Evolutionary conservation across 2,329 filamentous ascomycete species (phyloP).

Genomic region (Aspergillus pseudotamarii): DNA sequence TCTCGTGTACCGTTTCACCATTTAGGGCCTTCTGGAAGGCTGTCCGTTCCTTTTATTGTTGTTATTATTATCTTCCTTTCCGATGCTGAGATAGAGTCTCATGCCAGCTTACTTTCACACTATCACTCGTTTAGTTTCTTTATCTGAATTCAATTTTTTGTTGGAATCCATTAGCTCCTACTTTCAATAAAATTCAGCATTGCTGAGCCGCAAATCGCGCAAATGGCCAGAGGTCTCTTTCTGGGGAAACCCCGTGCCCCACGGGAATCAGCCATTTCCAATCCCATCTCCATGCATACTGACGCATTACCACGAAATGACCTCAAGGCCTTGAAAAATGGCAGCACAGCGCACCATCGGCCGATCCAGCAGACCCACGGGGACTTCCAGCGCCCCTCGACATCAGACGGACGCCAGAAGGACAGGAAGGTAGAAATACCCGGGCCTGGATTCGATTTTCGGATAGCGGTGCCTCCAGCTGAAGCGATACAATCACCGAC

Average conservation of each 20-base stretch:
- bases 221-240: conserved; percentile 36
- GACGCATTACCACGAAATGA: conserved; percentile 38
- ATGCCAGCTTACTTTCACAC: conserved; percentile 10
- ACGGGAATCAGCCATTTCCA: conserved; percentile 33
- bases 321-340: conserved; percentile 21
- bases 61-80: conserved; percentile 10
- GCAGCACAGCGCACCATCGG: conserved; percentile 15
- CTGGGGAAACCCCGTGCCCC: conserved; percentile 32
- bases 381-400: conserved; percentile 25
- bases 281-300: conserved; percentile 35
- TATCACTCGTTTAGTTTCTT: conserved; percentile 14
- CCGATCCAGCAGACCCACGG: conserved; percentile 16
- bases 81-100: conserved; percentile 17
- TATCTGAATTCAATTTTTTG: conserved; percentile 9
- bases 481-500: conserved; percentile 23
- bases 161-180: neutral
- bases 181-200: neutral
- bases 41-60: conserved; percentile 36
- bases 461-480: conserved; percentile 30
- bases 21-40: conserved; percentile 43
- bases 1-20: conserved; percentile 18
- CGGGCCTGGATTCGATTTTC: conserved; percentile 34
- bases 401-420: conserved; percentile 20
- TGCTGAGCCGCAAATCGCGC: conserved; percentile 1
- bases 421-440: conserved; percentile 20